These are phyloP conservation scores for Yarrowia yakushimensis DNA, from an alignment of 805 yeast genomes.

Conservation along the genomic window DNA sequence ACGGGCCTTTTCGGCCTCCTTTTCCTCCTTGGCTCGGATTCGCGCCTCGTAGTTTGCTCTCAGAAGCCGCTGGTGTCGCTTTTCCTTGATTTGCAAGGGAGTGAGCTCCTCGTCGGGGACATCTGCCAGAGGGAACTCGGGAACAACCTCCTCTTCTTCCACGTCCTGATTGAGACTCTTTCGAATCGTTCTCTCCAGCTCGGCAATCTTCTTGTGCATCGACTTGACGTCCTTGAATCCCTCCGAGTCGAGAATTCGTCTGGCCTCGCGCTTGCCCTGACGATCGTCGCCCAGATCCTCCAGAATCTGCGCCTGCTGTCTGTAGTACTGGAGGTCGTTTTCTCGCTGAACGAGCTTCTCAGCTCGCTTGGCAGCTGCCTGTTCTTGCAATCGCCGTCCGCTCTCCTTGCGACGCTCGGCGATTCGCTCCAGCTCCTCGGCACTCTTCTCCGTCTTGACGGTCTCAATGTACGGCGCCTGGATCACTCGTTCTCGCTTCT, in stretches of 20 bases:
- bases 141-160: slow-evolving; percentile 52
- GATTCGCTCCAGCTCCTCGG: slow-evolving; percentile 73
- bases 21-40: slow-evolving; percentile 73
- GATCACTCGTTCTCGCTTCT: slow-evolving; percentile 64
- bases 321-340: slow-evolving; percentile 71
- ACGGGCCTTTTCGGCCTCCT: slow-evolving; percentile 58
- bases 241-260: slow-evolving; percentile 58
- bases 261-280: slow-evolving; percentile 50
- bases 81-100: slow-evolving; percentile 80
- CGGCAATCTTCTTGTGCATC: slow-evolving; percentile 59
- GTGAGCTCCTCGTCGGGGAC: slow-evolving; percentile 78
- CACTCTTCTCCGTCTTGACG: slow-evolving; percentile 66
- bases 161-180: slow-evolving; percentile 62
- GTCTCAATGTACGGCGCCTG: slow-evolving; percentile 74
- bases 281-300: slow-evolving; percentile 46
- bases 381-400: slow-evolving; percentile 86
- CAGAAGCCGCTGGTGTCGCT: slow-evolving; percentile 74
- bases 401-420: slow-evolving; percentile 79
- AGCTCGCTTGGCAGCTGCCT: slow-evolving; percentile 77
- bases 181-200: slow-evolving; percentile 65
- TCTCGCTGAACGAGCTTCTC: slow-evolving; percentile 80
- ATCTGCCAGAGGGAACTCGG: slow-evolving; percentile 70
- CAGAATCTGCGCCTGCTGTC: slow-evolving; percentile 41
- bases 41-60: slow-evolving; percentile 90
- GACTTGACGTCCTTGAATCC: slow-evolving; percentile 76